phyloP scores from a whole-genome alignment of 352 stramenopile genomes.

The Detonula confervacea region DNA sequence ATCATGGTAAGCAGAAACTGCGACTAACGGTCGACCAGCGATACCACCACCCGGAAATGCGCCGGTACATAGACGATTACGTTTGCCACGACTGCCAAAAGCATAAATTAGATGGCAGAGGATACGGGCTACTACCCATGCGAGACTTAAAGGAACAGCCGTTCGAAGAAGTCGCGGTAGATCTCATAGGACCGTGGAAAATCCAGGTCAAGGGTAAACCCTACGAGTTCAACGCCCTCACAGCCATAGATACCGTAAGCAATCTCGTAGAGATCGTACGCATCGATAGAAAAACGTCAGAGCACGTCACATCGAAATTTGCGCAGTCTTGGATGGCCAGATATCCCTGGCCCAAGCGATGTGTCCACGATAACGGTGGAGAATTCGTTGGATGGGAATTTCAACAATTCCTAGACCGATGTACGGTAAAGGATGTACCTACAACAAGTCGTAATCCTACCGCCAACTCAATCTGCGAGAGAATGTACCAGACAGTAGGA shows the following conservation, averaged over 20 bases:
- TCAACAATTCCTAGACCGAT: background rate
- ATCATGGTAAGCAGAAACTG: constrained; percentile 28
- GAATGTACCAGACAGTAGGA: constrained; percentile 50
- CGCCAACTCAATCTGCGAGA: constrained; percentile 3
- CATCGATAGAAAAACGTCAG: constrained; percentile 31
- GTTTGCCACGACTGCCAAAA: constrained; percentile 43
- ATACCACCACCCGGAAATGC: constrained; percentile 27
- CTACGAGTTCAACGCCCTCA: constrained; percentile 43
- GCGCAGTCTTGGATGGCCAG: constrained; percentile 30
- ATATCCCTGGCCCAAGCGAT: constrained; percentile 44
- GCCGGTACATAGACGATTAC: constrained; percentile 6
- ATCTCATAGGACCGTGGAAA: constrained; percentile 62
- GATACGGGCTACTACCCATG: constrained; percentile 33
- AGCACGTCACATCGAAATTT: constrained; percentile 5
- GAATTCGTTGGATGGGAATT: constrained; percentile 51
- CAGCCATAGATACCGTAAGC: constrained; percentile 53
- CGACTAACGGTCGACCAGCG: constrained; percentile 18
- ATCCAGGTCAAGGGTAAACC: constrained; percentile 13
- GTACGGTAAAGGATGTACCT: too few species aligned
- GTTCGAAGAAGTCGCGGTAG: constrained; percentile 48
- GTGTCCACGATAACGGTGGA: constrained; percentile 46
- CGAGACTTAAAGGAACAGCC: constrained; percentile 20
- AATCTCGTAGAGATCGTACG: background rate
- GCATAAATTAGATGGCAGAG: constrained; percentile 22
- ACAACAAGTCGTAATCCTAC: background rate